Conservation (phyloP, 2,329 filamentous ascomycete genomes). For the Penicillium sp. region DNA sequence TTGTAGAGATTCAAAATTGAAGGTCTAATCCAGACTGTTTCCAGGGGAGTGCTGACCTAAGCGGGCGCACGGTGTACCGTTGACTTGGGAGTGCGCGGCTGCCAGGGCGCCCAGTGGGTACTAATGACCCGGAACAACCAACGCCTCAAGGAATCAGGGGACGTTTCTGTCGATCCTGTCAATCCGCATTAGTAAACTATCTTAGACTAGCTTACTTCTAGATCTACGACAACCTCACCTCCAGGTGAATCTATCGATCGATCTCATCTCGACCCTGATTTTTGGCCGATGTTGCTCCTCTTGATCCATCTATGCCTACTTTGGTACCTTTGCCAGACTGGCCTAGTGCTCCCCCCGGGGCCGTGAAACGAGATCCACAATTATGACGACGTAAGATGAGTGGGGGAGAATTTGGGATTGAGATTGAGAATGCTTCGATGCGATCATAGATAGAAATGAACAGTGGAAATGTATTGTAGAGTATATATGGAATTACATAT, state of each 20-base stretch:
- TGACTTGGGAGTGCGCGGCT: neutral
- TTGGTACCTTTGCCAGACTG: neutral
- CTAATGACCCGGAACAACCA: neutral
- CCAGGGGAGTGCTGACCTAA: conserved; percentile 3
- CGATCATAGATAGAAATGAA: neutral
- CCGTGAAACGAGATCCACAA: conserved; percentile 14
- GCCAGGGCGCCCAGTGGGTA: neutral
- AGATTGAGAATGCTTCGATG: neutral
- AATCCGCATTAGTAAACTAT: neutral
- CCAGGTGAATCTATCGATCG: too few species aligned
- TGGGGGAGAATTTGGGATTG: neutral
- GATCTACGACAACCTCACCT: too few species aligned
- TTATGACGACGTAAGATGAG: conserved; percentile 11
- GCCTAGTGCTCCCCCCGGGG: neutral
- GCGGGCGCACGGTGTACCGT: neutral
- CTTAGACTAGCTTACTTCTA: too few species aligned
- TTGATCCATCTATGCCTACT: neutral
- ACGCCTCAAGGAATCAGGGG: neutral
- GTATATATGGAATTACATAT: neutral
- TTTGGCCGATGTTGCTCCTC: too few species aligned
- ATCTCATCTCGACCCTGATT: too few species aligned
- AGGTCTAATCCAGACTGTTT: neutral
- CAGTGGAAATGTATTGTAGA: neutral
- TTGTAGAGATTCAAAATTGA: neutral
- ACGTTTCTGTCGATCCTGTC: conserved; percentile 11